Evolutionary conservation across 2,329 filamentous ascomycete species (phyloP), one percentile per base, ranked within the genome.

Genomic region (Xylariaceae sp.): DNA sequence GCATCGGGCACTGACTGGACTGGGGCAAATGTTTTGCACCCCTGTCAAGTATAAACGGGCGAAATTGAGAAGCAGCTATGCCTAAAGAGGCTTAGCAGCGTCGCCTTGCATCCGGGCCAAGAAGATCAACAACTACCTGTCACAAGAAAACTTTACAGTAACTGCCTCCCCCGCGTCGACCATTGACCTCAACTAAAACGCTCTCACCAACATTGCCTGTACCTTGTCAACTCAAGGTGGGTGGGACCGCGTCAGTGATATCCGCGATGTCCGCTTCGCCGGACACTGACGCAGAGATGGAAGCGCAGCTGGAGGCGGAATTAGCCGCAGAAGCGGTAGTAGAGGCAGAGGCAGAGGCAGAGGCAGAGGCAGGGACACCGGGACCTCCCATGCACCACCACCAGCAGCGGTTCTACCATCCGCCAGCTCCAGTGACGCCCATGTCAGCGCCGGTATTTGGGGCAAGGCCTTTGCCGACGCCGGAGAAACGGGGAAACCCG

Each of bases 91-190:
- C 33, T 48, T 41, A 39, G 37, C 16, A 19, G 19, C 4, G 8
- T 26, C 19, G 19, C 12, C 13, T 8, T 17, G 19, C 15, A 37
- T 24, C 11, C 34, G 9, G 26, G 33, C 8, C 33, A 37, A 8
- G 12, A 26, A 12, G n/a, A 4, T 4, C 17, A 7, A n/a, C 19
- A 37, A 37, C 18, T 13, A 37, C 38, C 37, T 15, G 9, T 32
- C 9, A 22, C 38, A 38, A 42, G 46, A 57, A 57, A 56, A 57
- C 54, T 56, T 57, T 55, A 45, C 37, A n/a, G n/a, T n/a, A n/a
- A n/a, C 26, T 19, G 18, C 17, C 19, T 29, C 26, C 22, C n/a
- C 9, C 19, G 29, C 9, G 26, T 28, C 31, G 34, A 12, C 26
- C 12, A 28, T 22, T 31, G 8, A n/a, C n/a, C n/a, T n/a, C n/a